Percentiles rank a stretch among this genome's conserved stretches.
These are phyloP conservation scores for Thecaphora frezii DNA, from an alignment of 1,284 basidiomycete genomes.

Conservation along the genomic window DNA sequence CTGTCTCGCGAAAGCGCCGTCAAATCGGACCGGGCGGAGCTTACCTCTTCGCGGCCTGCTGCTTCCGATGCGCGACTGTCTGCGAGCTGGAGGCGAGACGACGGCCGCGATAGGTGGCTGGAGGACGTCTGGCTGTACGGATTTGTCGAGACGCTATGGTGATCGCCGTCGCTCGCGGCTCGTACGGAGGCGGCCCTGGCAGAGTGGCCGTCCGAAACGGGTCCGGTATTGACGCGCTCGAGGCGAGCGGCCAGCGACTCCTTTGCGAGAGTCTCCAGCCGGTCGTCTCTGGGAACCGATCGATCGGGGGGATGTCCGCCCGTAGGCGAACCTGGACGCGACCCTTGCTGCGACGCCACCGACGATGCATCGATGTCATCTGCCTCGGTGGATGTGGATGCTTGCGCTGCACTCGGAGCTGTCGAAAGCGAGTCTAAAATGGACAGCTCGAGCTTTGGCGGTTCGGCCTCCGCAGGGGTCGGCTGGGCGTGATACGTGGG, in stretches of 20 bases:
- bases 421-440: slow-evolving; percentile 14
- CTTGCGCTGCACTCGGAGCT: slow-evolving; percentile 9
- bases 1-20: slow-evolving; percentile 48
- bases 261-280: not conserved
- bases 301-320: no score
- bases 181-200: not conserved
- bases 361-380: slow-evolving; percentile 47
- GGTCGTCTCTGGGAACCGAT: not conserved
- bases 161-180: slow-evolving; percentile 22
- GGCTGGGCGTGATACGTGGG: slow-evolving; percentile 42
- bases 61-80: slow-evolving; percentile 4
- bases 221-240: slow-evolving; percentile 1
- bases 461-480: slow-evolving; percentile 26
- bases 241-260: not conserved
- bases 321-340: slow-evolving; percentile 45
- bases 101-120: slow-evolving; percentile 18
- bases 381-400: slow-evolving; percentile 21
- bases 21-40: slow-evolving; percentile 29
- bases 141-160: slow-evolving; percentile 30
- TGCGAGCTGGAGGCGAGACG: slow-evolving; percentile 14
- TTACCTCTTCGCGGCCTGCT: slow-evolving; percentile 22
- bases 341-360: slow-evolving; percentile 54
- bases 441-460: slow-evolving; percentile 36
- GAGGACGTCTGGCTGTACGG: slow-evolving; percentile 32
- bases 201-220: not conserved